Evolutionary conservation across 495 filamentous ascomycete species (phyloP), one percentile per base, ranked within the genome.

Genomic region (Tuber indicum): DNA sequence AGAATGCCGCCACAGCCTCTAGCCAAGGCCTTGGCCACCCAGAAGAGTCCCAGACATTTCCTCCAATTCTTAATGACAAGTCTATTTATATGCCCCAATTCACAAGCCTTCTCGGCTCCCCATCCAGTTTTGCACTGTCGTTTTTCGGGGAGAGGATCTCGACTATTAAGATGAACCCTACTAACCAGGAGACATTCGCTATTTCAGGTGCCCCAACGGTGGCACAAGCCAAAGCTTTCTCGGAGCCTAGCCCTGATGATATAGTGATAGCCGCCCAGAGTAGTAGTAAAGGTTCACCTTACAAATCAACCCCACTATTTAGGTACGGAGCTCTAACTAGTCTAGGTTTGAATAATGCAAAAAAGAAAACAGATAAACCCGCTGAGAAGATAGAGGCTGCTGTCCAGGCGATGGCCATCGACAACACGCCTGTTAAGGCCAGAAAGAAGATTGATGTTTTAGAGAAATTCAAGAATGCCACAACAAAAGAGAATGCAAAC

Each of bases 231-330:
- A 75, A 71, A 44, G 90, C 91, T 74, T 99, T 98, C 86, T 86
- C 91, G 89, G 92, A 88, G 78, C 96, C 96, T 74, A 98, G 95
- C 84, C 96, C 96, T 81, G 96, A 99, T 85, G 96, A 98, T 85
- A 86, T 95, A 77, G 92, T 98, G 76, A 86, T 91, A 62, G 89
- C 91, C 84, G 96, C 96, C 77, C 96, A 98, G 85, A 91, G 87
- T 74, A 85, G 85, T 78, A 86, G 88, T 84, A 96, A 96, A 94
- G 91, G 93, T 96, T 92, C 91, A 36, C 58, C 58, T 36, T 66
- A 14, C 58, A 66, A 36, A 36, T 14, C 26, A 86, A 75, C 76
- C 47, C 76, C 66, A 32, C 79, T 75, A 79, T 83, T 87, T 76
- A 88, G 88, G 77, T 83, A 82, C 83, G 86, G 77, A 6, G 75